Percentiles rank a stretch among this genome's conserved stretches.
Conservation (phyloP, 306 rosid species). For the Hippophae tibetana region DNA sequence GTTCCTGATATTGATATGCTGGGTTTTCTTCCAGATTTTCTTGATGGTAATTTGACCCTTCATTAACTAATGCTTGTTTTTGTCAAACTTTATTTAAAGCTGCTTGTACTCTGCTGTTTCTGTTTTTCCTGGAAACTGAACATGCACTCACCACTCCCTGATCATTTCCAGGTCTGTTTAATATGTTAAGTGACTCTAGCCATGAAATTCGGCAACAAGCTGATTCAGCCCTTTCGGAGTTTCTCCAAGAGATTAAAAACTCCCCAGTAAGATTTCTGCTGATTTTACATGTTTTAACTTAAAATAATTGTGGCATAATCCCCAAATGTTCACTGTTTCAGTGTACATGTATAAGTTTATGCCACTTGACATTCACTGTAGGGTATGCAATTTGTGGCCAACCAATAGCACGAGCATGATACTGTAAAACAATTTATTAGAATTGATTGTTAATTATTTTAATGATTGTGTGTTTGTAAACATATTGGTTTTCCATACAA, state of each 20-base stretch:
- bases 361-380: too few relatives aligned
- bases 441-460: too few relatives aligned
- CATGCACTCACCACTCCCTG: slow-evolving; percentile 18
- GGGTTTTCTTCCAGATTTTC: slow-evolving; percentile 95
- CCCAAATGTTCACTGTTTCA: too few relatives aligned
- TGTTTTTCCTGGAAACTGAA: slow-evolving; percentile 5
- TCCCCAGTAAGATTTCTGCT: slow-evolving; percentile 80
- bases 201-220: slow-evolving; percentile 98
- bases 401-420: too few relatives aligned
- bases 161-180: slow-evolving; percentile 74
- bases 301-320: too few relatives aligned
- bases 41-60: slow-evolving; percentile 45
- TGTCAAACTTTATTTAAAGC: background rate
- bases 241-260: slow-evolving; percentile 96
- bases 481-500: too few relatives aligned
- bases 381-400: too few relatives aligned
- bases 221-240: slow-evolving; percentile 98
- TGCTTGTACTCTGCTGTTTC: slow-evolving; percentile 7
- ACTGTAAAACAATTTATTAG: too few relatives aligned
- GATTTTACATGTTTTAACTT: too few relatives aligned
- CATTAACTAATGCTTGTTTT: too few relatives aligned
- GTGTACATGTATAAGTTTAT: too few relatives aligned
- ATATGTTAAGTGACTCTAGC: slow-evolving; percentile 95
- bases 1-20: slow-evolving; percentile 99
- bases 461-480: too few relatives aligned